phyloP scores from a whole-genome alignment of 108 stramenopile species.

The Cafeteria roenbergensis region DNA sequence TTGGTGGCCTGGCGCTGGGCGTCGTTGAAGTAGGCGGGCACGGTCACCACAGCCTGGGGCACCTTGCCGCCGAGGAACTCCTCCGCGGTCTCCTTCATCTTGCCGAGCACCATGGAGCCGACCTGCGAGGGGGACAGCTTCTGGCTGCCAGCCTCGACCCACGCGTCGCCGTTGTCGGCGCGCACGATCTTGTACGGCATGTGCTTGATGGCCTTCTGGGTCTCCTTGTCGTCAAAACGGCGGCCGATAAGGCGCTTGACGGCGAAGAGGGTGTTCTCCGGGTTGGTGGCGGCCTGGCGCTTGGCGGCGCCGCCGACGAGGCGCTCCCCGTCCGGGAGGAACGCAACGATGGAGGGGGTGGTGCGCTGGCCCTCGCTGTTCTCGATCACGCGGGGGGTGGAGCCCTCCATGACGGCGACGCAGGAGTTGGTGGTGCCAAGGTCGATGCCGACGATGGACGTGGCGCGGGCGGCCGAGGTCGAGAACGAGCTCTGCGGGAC shows the following conservation, averaged over 20 bases:
- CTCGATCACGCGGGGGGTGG: slow-evolving; percentile 94
- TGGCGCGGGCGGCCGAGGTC: too few relatives aligned
- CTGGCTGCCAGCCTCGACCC: slow-evolving; percentile 78
- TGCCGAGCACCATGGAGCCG: slow-evolving; percentile 90
- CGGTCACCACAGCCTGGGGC: slow-evolving; percentile 91
- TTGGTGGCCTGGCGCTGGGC: slow-evolving; percentile 92
- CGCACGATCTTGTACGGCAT: slow-evolving; percentile 96
- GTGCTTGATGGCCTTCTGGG: slow-evolving; percentile 68
- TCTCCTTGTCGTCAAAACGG: slow-evolving; percentile 69
- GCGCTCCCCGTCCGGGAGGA: slow-evolving; percentile 69
- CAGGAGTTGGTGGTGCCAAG: slow-evolving; percentile 99
- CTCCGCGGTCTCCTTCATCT: slow-evolving; percentile 99
- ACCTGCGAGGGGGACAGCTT: slow-evolving; percentile 93
- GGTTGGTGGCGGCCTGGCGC: slow-evolving; percentile 94
- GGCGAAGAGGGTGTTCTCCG: slow-evolving; percentile 93
- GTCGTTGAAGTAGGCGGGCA: slow-evolving; percentile 98
- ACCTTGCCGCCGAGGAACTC: slow-evolving; percentile 85
- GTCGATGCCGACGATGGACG: slow-evolving; percentile 99
- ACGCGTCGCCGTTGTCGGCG: slow-evolving; percentile 78
- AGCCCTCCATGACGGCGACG: slow-evolving; percentile 95
- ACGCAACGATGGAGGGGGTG: slow-evolving; percentile 90
- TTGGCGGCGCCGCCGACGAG: slow-evolving; percentile 90
- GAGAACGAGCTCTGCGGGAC: too few relatives aligned
- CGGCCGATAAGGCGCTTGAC: slow-evolving; percentile 96
- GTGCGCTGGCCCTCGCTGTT: slow-evolving; percentile 98